A percentile compares a stretch with the other conserved stretches of the same genome.
These are phyloP conservation scores for Trichosporon ovoides DNA, from an alignment of 1,284 basidiomycete species.

Conservation along the genomic window DNA sequence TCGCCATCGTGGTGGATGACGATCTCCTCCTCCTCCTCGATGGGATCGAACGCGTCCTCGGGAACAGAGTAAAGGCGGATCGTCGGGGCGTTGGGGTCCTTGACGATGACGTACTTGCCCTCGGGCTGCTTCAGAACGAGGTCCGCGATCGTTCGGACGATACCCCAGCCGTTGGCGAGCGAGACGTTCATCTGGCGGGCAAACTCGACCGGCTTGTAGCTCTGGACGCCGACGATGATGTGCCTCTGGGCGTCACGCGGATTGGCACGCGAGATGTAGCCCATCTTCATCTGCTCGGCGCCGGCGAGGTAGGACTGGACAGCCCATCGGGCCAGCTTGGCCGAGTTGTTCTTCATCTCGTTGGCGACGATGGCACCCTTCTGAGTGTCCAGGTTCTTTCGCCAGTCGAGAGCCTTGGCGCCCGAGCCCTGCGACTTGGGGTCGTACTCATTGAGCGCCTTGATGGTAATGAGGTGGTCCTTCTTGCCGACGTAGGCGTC, in stretches of 20 bases:
- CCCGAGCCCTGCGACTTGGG: conserved; percentile 69
- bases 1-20: conserved; percentile 24
- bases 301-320: conserved; percentile 94
- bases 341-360: conserved; percentile 99
- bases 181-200: conserved; percentile 94
- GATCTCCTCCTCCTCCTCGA: conserved; percentile 70
- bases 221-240: conserved; percentile 90
- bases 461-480: conserved; percentile 70
- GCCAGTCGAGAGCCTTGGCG: conserved; percentile 82
- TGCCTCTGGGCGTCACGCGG: conserved; percentile 93
- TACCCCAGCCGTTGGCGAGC: conserved; percentile 95
- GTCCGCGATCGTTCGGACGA: conserved; percentile 88
- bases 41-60: conserved; percentile 72
- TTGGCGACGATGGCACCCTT: conserved; percentile 97
- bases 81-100: conserved; percentile 93
- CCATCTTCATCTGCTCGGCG: conserved; percentile 96
- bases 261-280: conserved; percentile 85
- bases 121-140: conserved; percentile 90
- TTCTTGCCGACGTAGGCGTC: conserved; percentile 73
- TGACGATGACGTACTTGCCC: conserved; percentile 90
- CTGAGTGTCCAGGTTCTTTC: conserved; percentile 89
- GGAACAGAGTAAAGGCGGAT: conserved; percentile 92
- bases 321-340: conserved; percentile 96
- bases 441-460: conserved; percentile 96
- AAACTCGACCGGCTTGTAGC: conserved; percentile 90